Percentiles rank a stretch among this genome's conserved stretches.
phyloP scores from a whole-genome alignment of 2,329 filamentous ascomycete genomes.

The Chrysoporthe austroafricana region DNA sequence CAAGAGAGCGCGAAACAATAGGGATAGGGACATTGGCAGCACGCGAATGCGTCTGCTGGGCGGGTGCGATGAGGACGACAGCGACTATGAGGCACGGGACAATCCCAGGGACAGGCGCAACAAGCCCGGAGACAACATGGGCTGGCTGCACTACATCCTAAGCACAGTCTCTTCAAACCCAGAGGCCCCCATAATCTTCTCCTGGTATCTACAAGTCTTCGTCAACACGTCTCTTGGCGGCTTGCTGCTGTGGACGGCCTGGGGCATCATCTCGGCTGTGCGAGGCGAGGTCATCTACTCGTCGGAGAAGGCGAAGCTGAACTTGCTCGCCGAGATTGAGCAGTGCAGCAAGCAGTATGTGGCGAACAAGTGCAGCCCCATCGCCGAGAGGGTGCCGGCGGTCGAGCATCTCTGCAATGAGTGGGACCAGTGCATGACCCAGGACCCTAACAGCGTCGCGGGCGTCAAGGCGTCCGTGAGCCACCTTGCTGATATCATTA shows the following conservation, averaged over 20 bases:
- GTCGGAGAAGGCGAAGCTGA: slow-evolving; percentile 67
- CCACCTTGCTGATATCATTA: slow-evolving; percentile 90
- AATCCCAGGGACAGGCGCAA: slow-evolving; percentile 34
- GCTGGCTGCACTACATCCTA: slow-evolving; percentile 50
- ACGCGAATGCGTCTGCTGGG: slow-evolving; percentile 50
- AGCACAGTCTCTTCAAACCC: slow-evolving; percentile 60
- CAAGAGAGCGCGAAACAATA: slow-evolving; percentile 57
- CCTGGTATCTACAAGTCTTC: slow-evolving; percentile 61
- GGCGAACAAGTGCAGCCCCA: slow-evolving; percentile 73
- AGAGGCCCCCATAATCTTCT: slow-evolving; percentile 61
- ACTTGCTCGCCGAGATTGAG: slow-evolving; percentile 73
- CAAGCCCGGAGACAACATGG: slow-evolving; percentile 35
- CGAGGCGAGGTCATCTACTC: slow-evolving; percentile 76
- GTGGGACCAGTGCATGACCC: slow-evolving; percentile 88
- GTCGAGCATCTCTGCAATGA: slow-evolving; percentile 73
- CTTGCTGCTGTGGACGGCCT: slow-evolving; percentile 66
- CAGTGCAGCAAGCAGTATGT: slow-evolving; percentile 74
- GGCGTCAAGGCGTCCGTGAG: slow-evolving; percentile 80
- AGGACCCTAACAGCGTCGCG: slow-evolving; percentile 77
- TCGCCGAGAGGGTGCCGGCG: slow-evolving; percentile 69
- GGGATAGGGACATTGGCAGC: slow-evolving; percentile 57
- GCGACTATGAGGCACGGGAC: slow-evolving; percentile 40
- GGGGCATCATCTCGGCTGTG: slow-evolving; percentile 70
- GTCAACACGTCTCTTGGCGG: slow-evolving; percentile 67
- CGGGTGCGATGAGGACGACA: slow-evolving; percentile 55